Percentiles rank a stretch among this genome's conserved stretches.
Conservation (phyloP, 164 flowering plant genomes). For the Dillenia turbinata region DNA sequence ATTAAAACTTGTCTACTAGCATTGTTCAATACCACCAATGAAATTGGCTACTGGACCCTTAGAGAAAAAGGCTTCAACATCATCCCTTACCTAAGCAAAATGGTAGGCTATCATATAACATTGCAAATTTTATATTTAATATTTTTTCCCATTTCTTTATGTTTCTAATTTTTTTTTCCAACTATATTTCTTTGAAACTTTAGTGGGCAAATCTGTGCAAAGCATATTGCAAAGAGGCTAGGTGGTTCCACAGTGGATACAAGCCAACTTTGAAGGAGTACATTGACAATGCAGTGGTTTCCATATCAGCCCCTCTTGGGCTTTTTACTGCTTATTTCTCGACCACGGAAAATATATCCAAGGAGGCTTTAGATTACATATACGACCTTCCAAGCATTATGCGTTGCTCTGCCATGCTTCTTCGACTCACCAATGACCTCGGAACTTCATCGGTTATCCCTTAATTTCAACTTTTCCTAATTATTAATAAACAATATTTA, state of each 20-base stretch:
- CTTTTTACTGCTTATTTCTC: conserved; percentile 25
- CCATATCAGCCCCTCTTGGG: conserved; percentile 40
- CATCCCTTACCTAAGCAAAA: conserved; percentile 28
- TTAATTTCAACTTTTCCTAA: no score
- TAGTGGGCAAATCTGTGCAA: conserved; percentile 56
- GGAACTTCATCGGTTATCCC: conserved; percentile 25
- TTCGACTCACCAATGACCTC: conserved; percentile 40
- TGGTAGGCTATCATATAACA: conserved; percentile 18
- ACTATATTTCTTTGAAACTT: neutral
- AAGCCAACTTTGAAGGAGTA: conserved; percentile 46
- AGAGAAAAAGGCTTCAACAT: conserved; percentile 22
- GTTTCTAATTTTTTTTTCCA: neutral
- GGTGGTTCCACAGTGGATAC: conserved; percentile 35
- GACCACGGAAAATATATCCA: conserved; percentile 3
- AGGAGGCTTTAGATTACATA: conserved; percentile 14
- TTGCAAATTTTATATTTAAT: neutral
- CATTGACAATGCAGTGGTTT: conserved; percentile 42
- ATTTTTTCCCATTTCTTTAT: neutral
- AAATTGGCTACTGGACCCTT: conserved; percentile 27
- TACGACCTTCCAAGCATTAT: conserved; percentile 14
- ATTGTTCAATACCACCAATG: conserved; percentile 26
- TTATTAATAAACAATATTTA: no score
- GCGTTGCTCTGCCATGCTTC: conserved; percentile 20
- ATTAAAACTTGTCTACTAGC: conserved; percentile 42
- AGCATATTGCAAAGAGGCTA: conserved; percentile 47